Base-by-base conservation (phyloP, 2,329 filamentous ascomycete species). In the Cadophora sp. region DNA sequence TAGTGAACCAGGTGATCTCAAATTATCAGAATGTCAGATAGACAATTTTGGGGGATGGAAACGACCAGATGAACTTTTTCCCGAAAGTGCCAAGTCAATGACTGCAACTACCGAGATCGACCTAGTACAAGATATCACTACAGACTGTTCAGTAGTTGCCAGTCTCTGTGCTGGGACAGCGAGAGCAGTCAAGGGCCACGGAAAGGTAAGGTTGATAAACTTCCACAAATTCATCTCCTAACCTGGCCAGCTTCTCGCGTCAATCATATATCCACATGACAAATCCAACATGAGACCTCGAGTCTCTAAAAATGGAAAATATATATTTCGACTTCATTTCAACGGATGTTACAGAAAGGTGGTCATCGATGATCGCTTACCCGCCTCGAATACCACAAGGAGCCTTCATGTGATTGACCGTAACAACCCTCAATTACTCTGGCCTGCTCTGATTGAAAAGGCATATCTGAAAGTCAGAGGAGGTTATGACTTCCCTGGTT, bases 401-500 rank as follows among this genome's bases (percentile, higher is more conserved):
- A 88, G 91, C 6, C 85, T 99, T 3, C 94, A 97, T 78, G 94
- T 98, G 11, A 86, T 96, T 55, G 95, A 98, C 74, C 87, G 93
- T 43, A 89, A 89, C 50, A 94, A 97, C 70, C 91, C 92, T 4
- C 83, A 81, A n/a, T 83, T 96, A 16, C 80, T 98, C 16, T 98
- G 95, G 94, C 96, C 96, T 6, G 94, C 95, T 1, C 83, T 99
- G 4, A 82, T 98, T 18, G 96, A 99, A 77, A 99, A 99, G 77
- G 96, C 96, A 0, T 99, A 99, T 73, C 83, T 99, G 1, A 99
- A 98, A 81, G 88, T 98, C 13, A 88, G 95, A 65, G 96, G 96
- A 33, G 96, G 96, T 41, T 99, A 99, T 77, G 94, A 99, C 76
- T 99, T 99, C 72, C 95, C 96, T 0, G 96, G 96, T 8, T 98